Evolutionary conservation across 306 rosid genomes (phyloP).

Genomic region (Gastrolobium villosum): DNA sequence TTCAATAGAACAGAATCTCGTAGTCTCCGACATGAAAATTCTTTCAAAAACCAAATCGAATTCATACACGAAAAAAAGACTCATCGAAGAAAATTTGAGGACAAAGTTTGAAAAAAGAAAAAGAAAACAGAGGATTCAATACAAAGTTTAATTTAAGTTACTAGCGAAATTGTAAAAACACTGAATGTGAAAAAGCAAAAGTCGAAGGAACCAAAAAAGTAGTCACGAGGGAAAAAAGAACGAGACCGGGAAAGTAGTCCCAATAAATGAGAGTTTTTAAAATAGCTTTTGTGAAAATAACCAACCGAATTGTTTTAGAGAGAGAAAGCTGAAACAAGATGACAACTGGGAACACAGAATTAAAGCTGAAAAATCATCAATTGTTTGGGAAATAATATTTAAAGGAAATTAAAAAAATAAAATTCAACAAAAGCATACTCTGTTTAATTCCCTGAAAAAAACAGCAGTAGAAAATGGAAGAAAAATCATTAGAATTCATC

Average conservation of each 20-base stretch:
- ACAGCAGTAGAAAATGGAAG: constrained; percentile 1
- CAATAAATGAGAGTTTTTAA: background rate
- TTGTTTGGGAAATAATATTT: background rate
- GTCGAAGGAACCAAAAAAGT: constrained; percentile 12
- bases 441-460: background rate
- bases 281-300: constrained; percentile 26
- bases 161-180: background rate
- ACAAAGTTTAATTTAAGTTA: background rate
- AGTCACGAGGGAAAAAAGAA: constrained; percentile 37
- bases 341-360: constrained; percentile 3
- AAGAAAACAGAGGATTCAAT: background rate
- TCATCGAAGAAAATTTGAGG: background rate
- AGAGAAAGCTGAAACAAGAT: constrained; percentile 8
- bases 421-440: constrained; percentile 10
- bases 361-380: background rate
- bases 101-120: background rate
- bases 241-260: constrained; percentile 45
- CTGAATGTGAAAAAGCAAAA: background rate
- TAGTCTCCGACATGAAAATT: background rate
- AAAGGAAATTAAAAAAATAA: background rate
- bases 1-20: constrained; percentile 41
- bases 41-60: background rate
- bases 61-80: background rate
- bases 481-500: background rate
- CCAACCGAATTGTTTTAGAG: background rate